A percentile compares a stretch with the other conserved stretches of the same genome.
Evolutionary conservation across 2,329 filamentous ascomycete genomes (phyloP).

Genomic region (Grosmannia clavigera): DNA sequence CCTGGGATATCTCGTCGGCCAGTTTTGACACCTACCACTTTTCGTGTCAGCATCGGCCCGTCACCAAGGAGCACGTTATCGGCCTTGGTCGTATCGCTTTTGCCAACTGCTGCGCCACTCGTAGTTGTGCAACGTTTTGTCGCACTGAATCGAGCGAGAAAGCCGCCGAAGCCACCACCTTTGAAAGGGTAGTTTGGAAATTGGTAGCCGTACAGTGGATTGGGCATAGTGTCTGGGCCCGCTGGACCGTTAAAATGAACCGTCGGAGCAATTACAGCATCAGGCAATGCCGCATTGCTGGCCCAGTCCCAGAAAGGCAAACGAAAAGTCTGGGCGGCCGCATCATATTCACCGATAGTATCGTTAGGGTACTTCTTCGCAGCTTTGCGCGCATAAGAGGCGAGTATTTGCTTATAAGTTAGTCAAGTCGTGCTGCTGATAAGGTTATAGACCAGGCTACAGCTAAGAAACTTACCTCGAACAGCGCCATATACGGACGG

Average conservation of each 20-base stretch:
- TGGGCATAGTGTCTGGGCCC: constrained; percentile 21
- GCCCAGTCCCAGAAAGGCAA: constrained; percentile 46
- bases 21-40: constrained; percentile 11
- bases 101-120: constrained; percentile 23
- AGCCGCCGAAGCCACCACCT: constrained; percentile 17
- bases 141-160: constrained; percentile 18
- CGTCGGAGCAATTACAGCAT: constrained; percentile 20
- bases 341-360: constrained; percentile 24
- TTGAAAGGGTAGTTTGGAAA: constrained; percentile 31
- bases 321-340: constrained; percentile 33
- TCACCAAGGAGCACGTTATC: constrained; percentile 13
- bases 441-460: not conserved
- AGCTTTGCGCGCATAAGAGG: constrained; percentile 30
- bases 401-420: constrained; percentile 34
- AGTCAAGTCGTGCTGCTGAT: not conserved
- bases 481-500: constrained; percentile 40
- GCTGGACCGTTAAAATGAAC: constrained; percentile 14
- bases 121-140: constrained; percentile 27
- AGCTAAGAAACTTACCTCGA: constrained; percentile 29
- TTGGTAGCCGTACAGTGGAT: constrained; percentile 39
- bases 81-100: constrained; percentile 22
- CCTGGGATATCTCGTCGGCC: not conserved
- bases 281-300: constrained; percentile 27
- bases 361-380: constrained; percentile 29
- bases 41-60: constrained; percentile 16